Conservation (phyloP, 805 yeast species). For the Sungouiella thailandica region DNA sequence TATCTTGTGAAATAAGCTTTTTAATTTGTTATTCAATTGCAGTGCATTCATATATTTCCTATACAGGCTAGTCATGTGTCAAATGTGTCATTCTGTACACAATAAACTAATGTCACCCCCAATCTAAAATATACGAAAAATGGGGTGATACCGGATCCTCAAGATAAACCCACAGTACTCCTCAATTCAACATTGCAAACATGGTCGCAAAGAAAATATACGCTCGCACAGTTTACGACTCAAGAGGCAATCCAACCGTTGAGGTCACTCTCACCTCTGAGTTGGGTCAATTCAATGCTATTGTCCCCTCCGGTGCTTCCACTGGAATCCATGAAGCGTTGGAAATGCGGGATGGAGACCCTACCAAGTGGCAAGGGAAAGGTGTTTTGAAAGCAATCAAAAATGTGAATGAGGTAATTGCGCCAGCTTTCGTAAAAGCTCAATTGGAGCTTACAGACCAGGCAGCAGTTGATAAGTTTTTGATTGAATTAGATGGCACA, state of each 20-base stretch:
- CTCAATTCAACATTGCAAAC: too few species aligned
- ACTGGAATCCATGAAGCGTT: slow-evolving; percentile 20
- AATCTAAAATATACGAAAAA: too few species aligned
- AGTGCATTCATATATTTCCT: too few species aligned
- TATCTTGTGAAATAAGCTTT: too few species aligned
- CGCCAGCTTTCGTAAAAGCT: slow-evolving; percentile 15
- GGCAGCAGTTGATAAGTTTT: slow-evolving; percentile 12
- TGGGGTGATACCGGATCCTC: too few species aligned
- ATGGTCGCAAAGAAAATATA: slow-evolving; percentile 13
- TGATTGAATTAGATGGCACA: slow-evolving; percentile 16
- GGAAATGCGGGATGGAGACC: slow-evolving; percentile 20
- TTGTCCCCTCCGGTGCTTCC: slow-evolving; percentile 22
- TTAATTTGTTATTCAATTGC: too few species aligned
- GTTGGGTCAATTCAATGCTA: slow-evolving; percentile 16
- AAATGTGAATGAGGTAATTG: slow-evolving; percentile 17
- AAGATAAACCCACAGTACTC: too few species aligned
- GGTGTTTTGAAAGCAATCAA: slow-evolving; percentile 18
- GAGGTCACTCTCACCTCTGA: slow-evolving; percentile 17
- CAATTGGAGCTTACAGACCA: slow-evolving; percentile 12
- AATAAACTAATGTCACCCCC: too few species aligned
- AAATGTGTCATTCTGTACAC: too few species aligned
- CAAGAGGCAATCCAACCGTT: slow-evolving; percentile 22
- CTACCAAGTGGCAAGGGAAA: slow-evolving; percentile 19
- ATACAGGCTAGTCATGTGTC: too few species aligned
- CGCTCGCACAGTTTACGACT: slow-evolving; percentile 19